These are phyloP conservation scores for Dictyostelium brefeldianum DNA, from an alignment of 78 protist genomes.

Conservation along the genomic window DNA sequence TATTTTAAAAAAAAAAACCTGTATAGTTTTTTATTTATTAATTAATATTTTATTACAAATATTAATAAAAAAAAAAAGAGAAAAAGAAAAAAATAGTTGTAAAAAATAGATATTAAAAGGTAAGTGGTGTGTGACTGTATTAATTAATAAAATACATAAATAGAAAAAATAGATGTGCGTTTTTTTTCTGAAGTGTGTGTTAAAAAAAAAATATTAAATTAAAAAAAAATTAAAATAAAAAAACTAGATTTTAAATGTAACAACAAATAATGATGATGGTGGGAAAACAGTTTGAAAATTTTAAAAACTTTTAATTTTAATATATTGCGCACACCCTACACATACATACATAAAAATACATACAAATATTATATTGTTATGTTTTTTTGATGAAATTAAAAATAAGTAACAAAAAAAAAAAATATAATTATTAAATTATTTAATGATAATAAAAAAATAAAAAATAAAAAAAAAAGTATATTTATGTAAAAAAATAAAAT, in stretches of 20 bases:
- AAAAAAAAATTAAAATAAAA: neutral
- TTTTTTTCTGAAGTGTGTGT: neutral
- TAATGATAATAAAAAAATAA: no score
- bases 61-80: neutral
- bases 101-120: neutral
- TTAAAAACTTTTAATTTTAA: neutral
- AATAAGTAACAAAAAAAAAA: no score
- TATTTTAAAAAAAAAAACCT: no score
- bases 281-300: no score
- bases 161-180: neutral
- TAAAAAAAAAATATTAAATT: neutral
- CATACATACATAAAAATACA: no score
- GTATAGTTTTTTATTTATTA: neutral
- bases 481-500: no score
- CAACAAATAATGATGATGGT: no score
- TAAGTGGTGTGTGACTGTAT: neutral
- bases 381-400: no score
- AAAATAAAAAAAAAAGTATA: no score
- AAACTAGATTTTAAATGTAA: neutral
- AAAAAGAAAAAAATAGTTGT: neutral
- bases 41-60: neutral
- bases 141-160: neutral
- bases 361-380: no score
- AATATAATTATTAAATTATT: no score
- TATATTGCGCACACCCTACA: no score